Percentiles rank a stretch among this genome's conserved stretches.
phyloP scores from a whole-genome alignment of 164 flowering plant genomes.

The Paratinospora sagittata region DNA sequence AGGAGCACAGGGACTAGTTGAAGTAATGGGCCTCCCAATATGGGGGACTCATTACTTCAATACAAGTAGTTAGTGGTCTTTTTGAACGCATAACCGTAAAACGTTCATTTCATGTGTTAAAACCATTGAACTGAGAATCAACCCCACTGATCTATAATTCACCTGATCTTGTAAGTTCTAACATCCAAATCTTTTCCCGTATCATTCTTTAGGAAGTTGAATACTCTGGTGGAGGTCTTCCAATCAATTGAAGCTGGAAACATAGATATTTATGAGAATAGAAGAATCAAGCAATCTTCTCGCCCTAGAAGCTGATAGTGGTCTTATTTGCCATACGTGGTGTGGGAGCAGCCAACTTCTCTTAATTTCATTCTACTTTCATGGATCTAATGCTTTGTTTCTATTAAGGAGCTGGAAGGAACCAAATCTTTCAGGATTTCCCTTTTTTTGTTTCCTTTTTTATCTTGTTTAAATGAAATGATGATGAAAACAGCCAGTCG shows the following conservation, averaged over 20 bases:
- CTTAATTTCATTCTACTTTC: background rate
- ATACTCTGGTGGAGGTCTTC: constrained; percentile 25
- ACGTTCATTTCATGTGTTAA: too few relatives aligned
- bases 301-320: too few relatives aligned
- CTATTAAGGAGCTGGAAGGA: background rate
- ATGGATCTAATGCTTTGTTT: background rate
- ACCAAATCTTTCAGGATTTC: too few relatives aligned
- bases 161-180: background rate
- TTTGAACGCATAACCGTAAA: too few relatives aligned
- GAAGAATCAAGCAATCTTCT: background rate
- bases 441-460: too few relatives aligned
- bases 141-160: too few relatives aligned
- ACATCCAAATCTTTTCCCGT: background rate
- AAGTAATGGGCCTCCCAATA: too few relatives aligned
- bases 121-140: too few relatives aligned
- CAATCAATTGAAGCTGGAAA: constrained; percentile 4
- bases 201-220: constrained; percentile 26
- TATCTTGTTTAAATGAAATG: too few relatives aligned
- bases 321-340: background rate
- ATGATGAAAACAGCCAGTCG: background rate
- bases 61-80: too few relatives aligned
- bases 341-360: background rate
- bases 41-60: too few relatives aligned
- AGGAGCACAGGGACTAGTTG: too few relatives aligned
- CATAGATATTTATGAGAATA: background rate